phyloP scores from a whole-genome alignment of 768 basidiomycete species.

The Leccinum sublutescens region DNA sequence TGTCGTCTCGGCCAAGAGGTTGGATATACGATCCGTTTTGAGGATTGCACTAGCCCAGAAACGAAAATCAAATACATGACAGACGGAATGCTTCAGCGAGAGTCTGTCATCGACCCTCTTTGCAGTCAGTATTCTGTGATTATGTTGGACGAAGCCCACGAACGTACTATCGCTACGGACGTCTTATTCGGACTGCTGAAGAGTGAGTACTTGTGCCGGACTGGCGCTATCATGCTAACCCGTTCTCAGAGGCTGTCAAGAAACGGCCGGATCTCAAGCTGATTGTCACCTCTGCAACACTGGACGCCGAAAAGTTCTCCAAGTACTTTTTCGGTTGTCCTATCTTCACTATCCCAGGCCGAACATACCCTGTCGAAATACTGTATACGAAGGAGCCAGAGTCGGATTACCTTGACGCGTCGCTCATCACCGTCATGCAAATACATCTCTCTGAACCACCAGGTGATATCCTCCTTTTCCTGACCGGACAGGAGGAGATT shows the following conservation, averaged over 20 bases:
- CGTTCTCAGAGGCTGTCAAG: conserved; percentile 80
- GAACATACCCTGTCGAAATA: conserved; percentile 97
- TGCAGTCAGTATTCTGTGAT: conserved; percentile 90
- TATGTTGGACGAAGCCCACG: conserved; percentile 99
- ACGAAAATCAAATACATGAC: conserved; percentile 99
- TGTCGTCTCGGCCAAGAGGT: conserved; percentile 97
- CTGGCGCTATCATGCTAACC: conserved; percentile 14
- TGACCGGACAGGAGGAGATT: conserved; percentile 98
- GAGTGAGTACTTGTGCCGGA: conserved; percentile 26
- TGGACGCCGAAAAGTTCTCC: conserved; percentile 99
- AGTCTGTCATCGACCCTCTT: conserved; percentile 94
- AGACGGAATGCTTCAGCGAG: conserved; percentile 98
- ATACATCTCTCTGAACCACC: conserved; percentile 98
- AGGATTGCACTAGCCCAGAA: conserved; percentile 98
- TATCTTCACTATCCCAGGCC: conserved; percentile 99
- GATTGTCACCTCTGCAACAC: conserved; percentile 96
- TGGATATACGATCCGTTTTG: conserved; percentile 98
- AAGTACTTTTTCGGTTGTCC: conserved; percentile 99
- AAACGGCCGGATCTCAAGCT: conserved; percentile 94
- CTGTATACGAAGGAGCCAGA: conserved; percentile 99
- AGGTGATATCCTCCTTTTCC: conserved; percentile 93
- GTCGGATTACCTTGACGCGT: conserved; percentile 94
- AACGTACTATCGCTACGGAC: conserved; percentile 97
- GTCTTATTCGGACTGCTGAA: conserved; percentile 95
- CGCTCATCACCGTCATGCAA: conserved; percentile 98